These are phyloP conservation scores for Coleophoma eucalyptorum DNA, from an alignment of 2,329 filamentous ascomycete genomes.

Conservation along the genomic window DNA sequence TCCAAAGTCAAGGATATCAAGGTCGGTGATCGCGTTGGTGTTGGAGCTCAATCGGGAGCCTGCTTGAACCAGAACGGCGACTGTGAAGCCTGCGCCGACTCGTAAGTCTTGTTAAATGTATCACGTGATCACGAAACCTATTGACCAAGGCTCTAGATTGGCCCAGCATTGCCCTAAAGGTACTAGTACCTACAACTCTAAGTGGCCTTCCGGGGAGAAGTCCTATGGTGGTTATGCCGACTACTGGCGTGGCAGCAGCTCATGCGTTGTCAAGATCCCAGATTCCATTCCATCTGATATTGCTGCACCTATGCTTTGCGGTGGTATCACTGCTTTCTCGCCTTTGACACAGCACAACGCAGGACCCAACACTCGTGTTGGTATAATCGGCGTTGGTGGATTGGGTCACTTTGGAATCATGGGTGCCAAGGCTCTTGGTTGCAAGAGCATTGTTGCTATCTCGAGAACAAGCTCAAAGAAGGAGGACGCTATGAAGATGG, in stretches of 20 bases:
- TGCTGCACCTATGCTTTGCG: slow-evolving; percentile 67
- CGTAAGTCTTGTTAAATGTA: not conserved
- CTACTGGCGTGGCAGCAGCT: slow-evolving; percentile 17
- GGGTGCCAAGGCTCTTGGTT: slow-evolving; percentile 64
- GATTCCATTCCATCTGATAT: slow-evolving; percentile 37
- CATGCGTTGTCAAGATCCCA: slow-evolving; percentile 55
- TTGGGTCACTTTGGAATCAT: slow-evolving; percentile 69
- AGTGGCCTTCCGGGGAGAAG: slow-evolving; percentile 24
- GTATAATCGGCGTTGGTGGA: slow-evolving; percentile 67
- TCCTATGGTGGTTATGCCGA: slow-evolving; percentile 50
- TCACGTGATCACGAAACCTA: not conserved
- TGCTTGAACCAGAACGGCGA: slow-evolving; percentile 30
- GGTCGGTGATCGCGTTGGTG: slow-evolving; percentile 49
- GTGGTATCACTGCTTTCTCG: slow-evolving; percentile 67
- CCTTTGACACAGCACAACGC: slow-evolving; percentile 61
- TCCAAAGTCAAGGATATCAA: slow-evolving; percentile 36
- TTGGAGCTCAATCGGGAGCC: slow-evolving; percentile 45
- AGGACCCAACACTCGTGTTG: slow-evolving; percentile 65
- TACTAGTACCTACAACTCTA: slow-evolving; percentile 41
- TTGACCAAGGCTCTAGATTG: not conserved
- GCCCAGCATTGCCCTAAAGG: slow-evolving; percentile 21
- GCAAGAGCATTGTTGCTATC: slow-evolving; percentile 58
- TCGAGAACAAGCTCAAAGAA: slow-evolving; percentile 53
- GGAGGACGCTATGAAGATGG: slow-evolving; percentile 53
- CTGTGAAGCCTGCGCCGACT: slow-evolving; percentile 46